Evolutionary conservation across 768 basidiomycete genomes (phyloP).

Genomic region (Termitomyces sp.): DNA sequence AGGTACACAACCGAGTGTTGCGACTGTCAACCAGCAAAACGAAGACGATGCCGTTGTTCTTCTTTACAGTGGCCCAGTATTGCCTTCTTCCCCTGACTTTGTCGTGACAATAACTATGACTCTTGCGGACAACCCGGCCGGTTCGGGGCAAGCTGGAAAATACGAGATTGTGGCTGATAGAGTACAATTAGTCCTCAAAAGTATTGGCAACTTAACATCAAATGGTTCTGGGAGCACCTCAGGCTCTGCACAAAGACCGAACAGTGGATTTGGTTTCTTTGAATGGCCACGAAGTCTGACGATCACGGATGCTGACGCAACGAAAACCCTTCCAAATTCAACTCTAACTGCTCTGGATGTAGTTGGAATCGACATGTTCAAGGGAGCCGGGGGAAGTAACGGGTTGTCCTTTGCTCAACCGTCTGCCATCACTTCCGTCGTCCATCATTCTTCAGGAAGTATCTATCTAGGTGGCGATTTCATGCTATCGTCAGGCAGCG

Average conservation of each 20-base stretch:
- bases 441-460: slow-evolving; percentile 60
- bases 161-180: slow-evolving; percentile 85
- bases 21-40: slow-evolving; percentile 74
- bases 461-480: slow-evolving; percentile 82
- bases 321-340: slow-evolving; percentile 59
- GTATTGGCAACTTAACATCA: slow-evolving; percentile 44
- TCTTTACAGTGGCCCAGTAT: slow-evolving; percentile 81
- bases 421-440: slow-evolving; percentile 49
- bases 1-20: slow-evolving; percentile 59
- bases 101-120: slow-evolving; percentile 73
- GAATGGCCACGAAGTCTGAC: slow-evolving; percentile 70
- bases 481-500: slow-evolving; percentile 50
- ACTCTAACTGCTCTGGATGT: slow-evolving; percentile 67
- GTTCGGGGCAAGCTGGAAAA: slow-evolving; percentile 59
- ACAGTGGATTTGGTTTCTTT: slow-evolving; percentile 76
- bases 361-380: slow-evolving; percentile 59
- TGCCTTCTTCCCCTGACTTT: slow-evolving; percentile 71
- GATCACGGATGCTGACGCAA: slow-evolving; percentile 50
- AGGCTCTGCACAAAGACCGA: slow-evolving; percentile 27
- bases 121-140: slow-evolving; percentile 62
- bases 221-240: slow-evolving; percentile 30
- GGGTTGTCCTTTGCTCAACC: slow-evolving; percentile 33
- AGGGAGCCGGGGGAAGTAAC: slow-evolving; percentile 49
- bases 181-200: slow-evolving; percentile 75
- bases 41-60: slow-evolving; percentile 52